Evolutionary conservation across 163 green algal genomes (phyloP).

Genomic region (Smithsoniella earleae): DNA sequence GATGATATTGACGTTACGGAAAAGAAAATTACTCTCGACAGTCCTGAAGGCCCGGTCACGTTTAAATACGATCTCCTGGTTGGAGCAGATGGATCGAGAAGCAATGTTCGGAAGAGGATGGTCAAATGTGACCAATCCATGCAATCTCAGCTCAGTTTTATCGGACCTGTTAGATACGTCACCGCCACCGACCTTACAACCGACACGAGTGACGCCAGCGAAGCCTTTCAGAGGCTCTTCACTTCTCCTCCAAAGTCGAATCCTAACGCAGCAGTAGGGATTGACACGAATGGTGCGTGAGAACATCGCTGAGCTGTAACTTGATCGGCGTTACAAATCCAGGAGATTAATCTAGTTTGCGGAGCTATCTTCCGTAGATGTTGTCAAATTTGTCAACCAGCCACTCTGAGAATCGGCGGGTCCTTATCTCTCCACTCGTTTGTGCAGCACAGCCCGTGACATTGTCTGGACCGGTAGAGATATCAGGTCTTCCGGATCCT

Average conservation of each 20-base stretch:
- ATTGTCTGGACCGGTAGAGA: background rate
- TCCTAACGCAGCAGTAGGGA: too few relatives aligned
- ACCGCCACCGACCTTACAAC: background rate
- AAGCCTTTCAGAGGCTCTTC: too few relatives aligned
- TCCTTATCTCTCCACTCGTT: too few relatives aligned
- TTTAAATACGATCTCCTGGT: background rate
- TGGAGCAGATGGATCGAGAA: background rate
- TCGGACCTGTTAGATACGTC: background rate
- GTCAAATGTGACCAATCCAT: conserved; percentile 9
- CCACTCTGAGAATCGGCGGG: too few relatives aligned
- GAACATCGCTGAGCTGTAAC: too few relatives aligned
- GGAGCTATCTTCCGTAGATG: too few relatives aligned
- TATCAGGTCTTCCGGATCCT: background rate
- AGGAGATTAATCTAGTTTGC: too few relatives aligned
- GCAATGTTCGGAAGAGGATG: background rate
- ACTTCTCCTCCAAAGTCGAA: too few relatives aligned
- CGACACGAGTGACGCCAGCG: background rate
- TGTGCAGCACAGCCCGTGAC: background rate
- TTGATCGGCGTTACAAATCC: too few relatives aligned
- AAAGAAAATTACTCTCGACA: background rate
- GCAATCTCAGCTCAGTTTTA: background rate
- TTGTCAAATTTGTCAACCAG: too few relatives aligned
- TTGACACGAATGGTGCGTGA: too few relatives aligned
- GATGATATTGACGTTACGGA: background rate
- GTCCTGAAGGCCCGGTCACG: background rate